These are phyloP conservation scores for Sporodiniella umbellata DNA, from an alignment of 371 early-diverging fungal species.

Conservation along the genomic window DNA sequence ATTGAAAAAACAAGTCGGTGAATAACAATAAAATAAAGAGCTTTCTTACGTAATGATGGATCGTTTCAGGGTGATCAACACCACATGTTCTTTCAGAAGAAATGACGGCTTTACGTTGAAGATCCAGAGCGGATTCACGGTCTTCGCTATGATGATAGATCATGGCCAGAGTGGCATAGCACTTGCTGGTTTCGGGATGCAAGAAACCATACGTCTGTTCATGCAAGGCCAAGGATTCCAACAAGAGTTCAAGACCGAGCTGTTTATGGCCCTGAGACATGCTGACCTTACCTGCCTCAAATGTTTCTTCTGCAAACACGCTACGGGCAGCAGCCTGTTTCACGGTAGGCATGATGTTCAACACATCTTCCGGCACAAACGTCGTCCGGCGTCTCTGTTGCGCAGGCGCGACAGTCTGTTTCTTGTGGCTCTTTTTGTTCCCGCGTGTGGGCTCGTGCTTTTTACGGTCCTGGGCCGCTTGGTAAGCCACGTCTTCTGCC, in stretches of 20 bases:
- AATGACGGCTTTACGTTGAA: slow-evolving; percentile 85
- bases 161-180: slow-evolving; percentile 86
- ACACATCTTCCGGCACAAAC: slow-evolving; percentile 73
- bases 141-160: slow-evolving; percentile 81
- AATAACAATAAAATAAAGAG: background rate
- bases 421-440: slow-evolving; percentile 35
- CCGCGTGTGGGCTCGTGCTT: slow-evolving; percentile 35
- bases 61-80: slow-evolving; percentile 84
- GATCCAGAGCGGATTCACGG: slow-evolving; percentile 68
- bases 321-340: slow-evolving; percentile 72
- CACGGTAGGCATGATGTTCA: slow-evolving; percentile 78
- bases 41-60: slow-evolving; percentile 87
- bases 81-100: slow-evolving; percentile 84
- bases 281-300: slow-evolving; percentile 83
- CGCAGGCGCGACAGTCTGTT: background rate
- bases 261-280: slow-evolving; percentile 79
- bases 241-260: slow-evolving; percentile 76
- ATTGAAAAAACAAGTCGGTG: slow-evolving; percentile 4
- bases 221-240: slow-evolving; percentile 82
- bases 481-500: slow-evolving; percentile 33
- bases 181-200: slow-evolving; percentile 84
- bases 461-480: slow-evolving; percentile 27
- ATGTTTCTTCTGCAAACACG: slow-evolving; percentile 84
- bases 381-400: slow-evolving; percentile 36
- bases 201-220: slow-evolving; percentile 92